Evolutionary conservation across 73 alveolate genomes (phyloP).

Genomic region (Paramecium pentaurelia): DNA sequence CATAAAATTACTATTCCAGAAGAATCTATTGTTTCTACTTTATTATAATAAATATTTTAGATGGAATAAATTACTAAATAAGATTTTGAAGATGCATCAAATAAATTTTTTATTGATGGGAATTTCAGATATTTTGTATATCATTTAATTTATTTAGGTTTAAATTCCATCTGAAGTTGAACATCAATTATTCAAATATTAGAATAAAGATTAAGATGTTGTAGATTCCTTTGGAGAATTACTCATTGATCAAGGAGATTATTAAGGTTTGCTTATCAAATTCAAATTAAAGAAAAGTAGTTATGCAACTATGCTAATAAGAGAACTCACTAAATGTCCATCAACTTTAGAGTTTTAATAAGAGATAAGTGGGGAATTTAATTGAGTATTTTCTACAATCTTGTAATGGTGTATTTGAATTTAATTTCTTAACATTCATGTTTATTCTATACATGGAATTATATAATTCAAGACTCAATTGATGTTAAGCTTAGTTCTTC

Average conservation of each 20-base stretch:
- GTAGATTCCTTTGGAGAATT: constrained; percentile 76
- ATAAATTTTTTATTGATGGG: constrained; percentile 85
- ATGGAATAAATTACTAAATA: constrained; percentile 85
- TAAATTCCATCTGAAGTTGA: constrained; percentile 81
- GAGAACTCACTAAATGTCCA: constrained; percentile 87
- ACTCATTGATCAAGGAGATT: constrained; percentile 64
- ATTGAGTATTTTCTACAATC: constrained; percentile 6
- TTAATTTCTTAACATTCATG: not conserved
- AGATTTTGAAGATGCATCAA: constrained; percentile 73
- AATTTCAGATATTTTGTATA: constrained; percentile 86
- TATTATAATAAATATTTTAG: constrained; percentile 72
- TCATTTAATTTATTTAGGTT: not conserved
- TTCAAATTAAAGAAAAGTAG: constrained; percentile 89
- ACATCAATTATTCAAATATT: constrained; percentile 78
- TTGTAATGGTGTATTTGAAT: not conserved
- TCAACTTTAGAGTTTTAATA: constrained; percentile 43
- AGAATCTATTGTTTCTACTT: constrained; percentile 69
- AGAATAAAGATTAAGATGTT: constrained; percentile 85
- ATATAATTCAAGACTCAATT: not conserved
- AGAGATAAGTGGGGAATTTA: not conserved
- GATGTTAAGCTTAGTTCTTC: constrained; percentile 94
- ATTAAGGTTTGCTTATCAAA: constrained; percentile 80
- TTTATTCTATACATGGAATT: not conserved
- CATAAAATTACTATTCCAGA: constrained; percentile 79
- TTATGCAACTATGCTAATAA: constrained; percentile 97